Evolutionary conservation across 768 basidiomycete species (phyloP).

Genomic region (Termitomyces sp.): DNA sequence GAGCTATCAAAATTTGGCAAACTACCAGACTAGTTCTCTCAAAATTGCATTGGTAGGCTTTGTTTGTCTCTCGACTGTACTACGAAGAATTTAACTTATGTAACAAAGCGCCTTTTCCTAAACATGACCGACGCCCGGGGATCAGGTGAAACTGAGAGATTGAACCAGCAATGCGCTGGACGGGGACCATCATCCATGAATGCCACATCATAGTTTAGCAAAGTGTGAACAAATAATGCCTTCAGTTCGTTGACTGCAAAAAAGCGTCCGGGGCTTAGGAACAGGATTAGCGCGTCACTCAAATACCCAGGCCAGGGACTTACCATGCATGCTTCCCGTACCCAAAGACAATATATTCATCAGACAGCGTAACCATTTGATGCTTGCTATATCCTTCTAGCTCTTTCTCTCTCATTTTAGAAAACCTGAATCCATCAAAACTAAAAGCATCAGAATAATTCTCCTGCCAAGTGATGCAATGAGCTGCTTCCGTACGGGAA

Average conservation of each 20-base stretch:
- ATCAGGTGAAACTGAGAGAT: conserved; percentile 19
- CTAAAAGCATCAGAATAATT: conserved; percentile 14
- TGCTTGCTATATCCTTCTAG: conserved; percentile 13
- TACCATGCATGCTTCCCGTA: conserved; percentile 10
- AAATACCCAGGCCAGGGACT: background rate
- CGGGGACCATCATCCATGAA: conserved; percentile 7
- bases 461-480: conserved; percentile 9
- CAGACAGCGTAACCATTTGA: background rate
- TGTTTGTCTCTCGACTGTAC: too few species aligned
- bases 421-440: conserved; percentile 40
- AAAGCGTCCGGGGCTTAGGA: conserved; percentile 35
- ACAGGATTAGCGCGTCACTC: background rate
- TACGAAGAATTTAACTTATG: too few species aligned
- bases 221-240: conserved; percentile 30
- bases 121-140: conserved; percentile 32
- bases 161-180: background rate
- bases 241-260: conserved; percentile 39
- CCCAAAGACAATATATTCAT: conserved; percentile 1
- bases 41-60: too few species aligned
- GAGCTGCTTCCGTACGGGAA: too few species aligned
- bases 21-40: too few species aligned
- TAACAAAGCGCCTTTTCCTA: conserved; percentile 16
- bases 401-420: conserved; percentile 22
- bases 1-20: background rate
- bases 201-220: conserved; percentile 37